Evolutionary conservation across 2,329 filamentous ascomycete species (phyloP).

Genomic region (Trichoderma breve): DNA sequence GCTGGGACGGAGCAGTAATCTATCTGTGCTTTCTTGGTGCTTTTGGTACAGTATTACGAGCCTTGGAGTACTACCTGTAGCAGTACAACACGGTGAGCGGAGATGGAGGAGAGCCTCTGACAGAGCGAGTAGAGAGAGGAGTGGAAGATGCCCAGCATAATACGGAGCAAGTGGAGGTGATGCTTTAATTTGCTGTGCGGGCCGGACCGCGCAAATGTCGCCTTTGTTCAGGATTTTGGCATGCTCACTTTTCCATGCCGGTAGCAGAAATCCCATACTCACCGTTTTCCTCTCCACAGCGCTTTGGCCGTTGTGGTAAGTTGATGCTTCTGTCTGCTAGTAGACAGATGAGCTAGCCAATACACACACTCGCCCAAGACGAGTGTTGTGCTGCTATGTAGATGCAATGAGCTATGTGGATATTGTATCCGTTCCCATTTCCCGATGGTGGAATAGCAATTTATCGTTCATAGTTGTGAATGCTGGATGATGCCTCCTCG

Average conservation of each 20-base stretch:
- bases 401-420: neutral
- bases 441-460: neutral
- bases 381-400: neutral
- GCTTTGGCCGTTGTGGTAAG: neutral
- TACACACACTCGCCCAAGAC: no score
- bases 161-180: neutral
- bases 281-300: neutral
- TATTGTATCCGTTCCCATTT: neutral
- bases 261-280: neutral
- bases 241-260: neutral
- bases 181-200: neutral
- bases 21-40: neutral
- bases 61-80: neutral
- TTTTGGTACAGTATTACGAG: neutral
- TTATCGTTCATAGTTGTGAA: neutral
- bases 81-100: neutral
- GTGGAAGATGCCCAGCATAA: neutral
- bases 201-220: neutral
- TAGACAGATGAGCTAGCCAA: neutral
- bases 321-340: neutral
- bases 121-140: neutral
- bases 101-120: neutral
- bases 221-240: neutral
- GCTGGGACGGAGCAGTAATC: neutral
- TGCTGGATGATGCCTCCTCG: neutral